Evolutionary conservation across 73 alveolate genomes (phyloP).

Genomic region (Tetrahymena malaccensis): DNA sequence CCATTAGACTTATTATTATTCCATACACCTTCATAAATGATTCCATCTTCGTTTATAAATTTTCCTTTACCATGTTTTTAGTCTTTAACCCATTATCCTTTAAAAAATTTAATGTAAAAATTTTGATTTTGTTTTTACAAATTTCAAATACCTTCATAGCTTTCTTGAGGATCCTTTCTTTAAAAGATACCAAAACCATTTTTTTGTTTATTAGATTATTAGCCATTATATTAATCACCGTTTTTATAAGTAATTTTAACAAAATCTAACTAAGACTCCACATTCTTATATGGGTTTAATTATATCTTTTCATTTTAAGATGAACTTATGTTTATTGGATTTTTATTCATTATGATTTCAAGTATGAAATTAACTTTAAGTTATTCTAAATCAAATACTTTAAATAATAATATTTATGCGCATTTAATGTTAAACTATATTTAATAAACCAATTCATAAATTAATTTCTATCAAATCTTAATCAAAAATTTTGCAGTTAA

Average conservation of each 20-base stretch:
- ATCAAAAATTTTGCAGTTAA: not conserved
- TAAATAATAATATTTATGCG: not conserved
- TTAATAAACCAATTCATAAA: not conserved
- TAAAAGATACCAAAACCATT: not conserved
- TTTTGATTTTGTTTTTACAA: not conserved
- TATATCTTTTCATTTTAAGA: not conserved
- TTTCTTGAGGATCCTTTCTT: not conserved
- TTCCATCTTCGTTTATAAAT: not conserved
- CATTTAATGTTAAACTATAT: not conserved
- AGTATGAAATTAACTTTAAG: not conserved
- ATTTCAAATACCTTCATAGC: not conserved
- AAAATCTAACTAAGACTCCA: not conserved
- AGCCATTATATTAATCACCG: not conserved
- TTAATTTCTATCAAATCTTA: not conserved
- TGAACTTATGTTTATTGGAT: not conserved
- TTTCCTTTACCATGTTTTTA: not conserved
- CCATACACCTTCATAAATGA: not conserved
- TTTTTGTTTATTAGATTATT: not conserved
- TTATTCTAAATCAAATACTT: not conserved
- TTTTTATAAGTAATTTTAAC: not conserved
- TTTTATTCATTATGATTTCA: not conserved
- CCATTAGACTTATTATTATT: not conserved
- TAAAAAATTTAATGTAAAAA: not conserved
- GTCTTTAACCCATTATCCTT: not conserved
- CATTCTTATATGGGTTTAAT: not conserved